Evolutionary conservation across 2,329 filamentous ascomycete species (phyloP).

Genomic region (Triangularia verruculosa): DNA sequence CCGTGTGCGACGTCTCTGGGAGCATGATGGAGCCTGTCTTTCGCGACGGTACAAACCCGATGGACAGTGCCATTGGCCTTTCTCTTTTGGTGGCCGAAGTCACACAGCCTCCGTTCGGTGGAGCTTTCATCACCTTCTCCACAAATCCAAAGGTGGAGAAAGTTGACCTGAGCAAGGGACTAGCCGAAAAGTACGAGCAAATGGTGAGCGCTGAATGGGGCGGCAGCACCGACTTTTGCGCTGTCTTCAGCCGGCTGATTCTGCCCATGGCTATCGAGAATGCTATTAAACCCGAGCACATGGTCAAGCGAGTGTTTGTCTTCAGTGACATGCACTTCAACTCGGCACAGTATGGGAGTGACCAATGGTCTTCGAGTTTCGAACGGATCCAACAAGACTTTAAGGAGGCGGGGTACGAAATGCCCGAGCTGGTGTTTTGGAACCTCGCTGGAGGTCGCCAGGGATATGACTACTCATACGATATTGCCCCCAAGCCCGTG

Average conservation of each 20-base stretch:
- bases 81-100: constrained; percentile 55
- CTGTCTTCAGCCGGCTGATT: constrained; percentile 53
- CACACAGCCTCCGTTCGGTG: constrained; percentile 50
- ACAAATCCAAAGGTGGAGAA: constrained; percentile 38
- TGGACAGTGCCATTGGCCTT: constrained; percentile 55
- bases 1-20: constrained; percentile 56
- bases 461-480: constrained; percentile 20
- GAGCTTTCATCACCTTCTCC: constrained; percentile 55
- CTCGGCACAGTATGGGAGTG: constrained; percentile 24
- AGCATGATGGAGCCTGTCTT: constrained; percentile 46
- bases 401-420: constrained; percentile 50
- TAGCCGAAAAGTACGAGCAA: constrained; percentile 41
- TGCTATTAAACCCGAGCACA: constrained; percentile 51
- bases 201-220: constrained; percentile 38
- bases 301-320: constrained; percentile 60
- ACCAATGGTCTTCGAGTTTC: constrained; percentile 38
- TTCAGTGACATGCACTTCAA: constrained; percentile 63
- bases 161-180: constrained; percentile 37
- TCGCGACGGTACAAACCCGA: constrained; percentile 45
- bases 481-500: constrained; percentile 47
- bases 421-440: constrained; percentile 61
- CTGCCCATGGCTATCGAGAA: constrained; percentile 52
- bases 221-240: constrained; percentile 50
- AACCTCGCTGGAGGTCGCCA: constrained; percentile 47
- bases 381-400: constrained; percentile 48